These are phyloP conservation scores for Lactarius deliciosus DNA, from an alignment of 768 basidiomycete species.

Conservation along the genomic window DNA sequence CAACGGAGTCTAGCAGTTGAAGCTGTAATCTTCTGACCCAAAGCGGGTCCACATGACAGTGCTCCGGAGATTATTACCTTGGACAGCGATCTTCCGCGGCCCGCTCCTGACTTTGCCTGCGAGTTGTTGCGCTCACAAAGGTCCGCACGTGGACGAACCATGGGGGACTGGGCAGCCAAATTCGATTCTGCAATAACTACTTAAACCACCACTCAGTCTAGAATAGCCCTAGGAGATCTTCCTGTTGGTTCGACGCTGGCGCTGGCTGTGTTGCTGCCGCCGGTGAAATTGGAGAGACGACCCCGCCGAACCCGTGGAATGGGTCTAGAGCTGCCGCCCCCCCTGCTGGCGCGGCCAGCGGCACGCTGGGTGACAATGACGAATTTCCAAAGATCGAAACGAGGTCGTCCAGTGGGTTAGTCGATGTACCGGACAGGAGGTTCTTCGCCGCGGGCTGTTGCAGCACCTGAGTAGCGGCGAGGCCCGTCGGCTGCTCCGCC, in stretches of 20 bases:
- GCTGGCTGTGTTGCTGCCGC: conserved; percentile 23
- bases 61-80: neutral
- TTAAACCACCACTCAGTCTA: conserved; percentile 21
- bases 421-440: conserved; percentile 74
- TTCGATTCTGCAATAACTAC: conserved; percentile 21
- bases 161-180: neutral
- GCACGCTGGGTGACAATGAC: conserved; percentile 34
- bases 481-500: conserved; percentile 65
- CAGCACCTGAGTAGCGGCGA: conserved; percentile 74
- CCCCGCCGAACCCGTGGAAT: conserved; percentile 23
- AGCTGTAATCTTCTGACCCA: neutral
- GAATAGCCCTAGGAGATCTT: conserved; percentile 23
- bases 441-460: conserved; percentile 71
- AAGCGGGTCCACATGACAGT: neutral
- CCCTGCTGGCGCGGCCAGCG: neutral
- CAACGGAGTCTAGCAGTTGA: too few relatives aligned
- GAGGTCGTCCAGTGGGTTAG: conserved; percentile 89
- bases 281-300: conserved; percentile 27
- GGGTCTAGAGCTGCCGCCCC: conserved; percentile 30
- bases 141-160: neutral
- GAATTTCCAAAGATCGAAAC: conserved; percentile 84
- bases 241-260: conserved; percentile 19
- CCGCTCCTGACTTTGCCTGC: neutral
- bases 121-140: neutral
- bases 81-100: neutral